Base-by-base conservation (phyloP, 306 rosid species). In the Trifolium pratense region DNA sequence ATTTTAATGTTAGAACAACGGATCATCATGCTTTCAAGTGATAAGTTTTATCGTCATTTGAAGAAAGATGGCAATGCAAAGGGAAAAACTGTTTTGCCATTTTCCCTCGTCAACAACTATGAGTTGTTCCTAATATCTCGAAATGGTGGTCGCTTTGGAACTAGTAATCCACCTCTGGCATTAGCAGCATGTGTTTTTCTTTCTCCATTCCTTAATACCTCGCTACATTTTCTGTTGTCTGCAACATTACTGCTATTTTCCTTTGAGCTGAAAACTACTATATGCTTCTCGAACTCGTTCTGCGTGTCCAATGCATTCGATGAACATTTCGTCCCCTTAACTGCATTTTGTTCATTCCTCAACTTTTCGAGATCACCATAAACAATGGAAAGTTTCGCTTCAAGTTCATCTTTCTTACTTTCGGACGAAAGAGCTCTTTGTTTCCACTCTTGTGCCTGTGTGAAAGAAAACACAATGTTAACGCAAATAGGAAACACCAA, bases 361-460 rank as follows among this genome's bases (percentile, higher is more conserved):
- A 66, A 21, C 56, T 66, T 66, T 15, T 89, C 88, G 7, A 86
- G 81, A 62, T 93, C 96, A 14, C 26, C 52, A 5, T 16, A 29
- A 7, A 90, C 73, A 23, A 9, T 9, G 6, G 85, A 76, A 63
- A 85, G 58, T 61, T 87, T 79, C 11, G 67, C 83, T 82, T 87
- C 86, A 7, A 88, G 76, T 58, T 78, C 87, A 18, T 66, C 77
- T 53, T 80, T 83, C 75, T 84, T 87, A 65, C 36, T 81, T 74
- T 88, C 96, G 7, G 86, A 86, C 48, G 89, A 79, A 4, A 80
- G 68, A 42, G 97, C 96, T 73, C 80, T 89, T 66, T 89, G 66
- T 79, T 69, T 94, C 98, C 98, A 94, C 74, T 94, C 96, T 80
- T 89, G 91, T 75, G 88, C 91, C 98, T 94, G 61, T n/a, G 23